These are phyloP conservation scores for Tuber aestivum DNA, from an alignment of 495 filamentous ascomycete genomes.

Conservation along the genomic window DNA sequence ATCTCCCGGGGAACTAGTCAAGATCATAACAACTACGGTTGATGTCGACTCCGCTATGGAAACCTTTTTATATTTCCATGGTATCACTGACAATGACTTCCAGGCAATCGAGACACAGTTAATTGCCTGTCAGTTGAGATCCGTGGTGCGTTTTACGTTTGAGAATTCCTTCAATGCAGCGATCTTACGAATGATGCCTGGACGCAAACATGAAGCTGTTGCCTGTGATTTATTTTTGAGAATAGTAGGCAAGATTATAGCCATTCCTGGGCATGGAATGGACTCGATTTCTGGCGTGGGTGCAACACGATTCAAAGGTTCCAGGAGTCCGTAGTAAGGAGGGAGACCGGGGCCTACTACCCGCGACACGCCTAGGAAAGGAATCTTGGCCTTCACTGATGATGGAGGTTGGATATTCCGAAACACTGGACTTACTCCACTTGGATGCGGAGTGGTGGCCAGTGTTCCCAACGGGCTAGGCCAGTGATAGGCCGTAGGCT, in stretches of 20 bases:
- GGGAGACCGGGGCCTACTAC: background rate
- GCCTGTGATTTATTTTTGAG: background rate
- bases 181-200: background rate
- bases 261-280: background rate
- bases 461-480: too few species aligned
- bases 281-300: background rate
- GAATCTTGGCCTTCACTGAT: background rate
- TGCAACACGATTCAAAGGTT: background rate
- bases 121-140: too few species aligned
- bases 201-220: background rate
- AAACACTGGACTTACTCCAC: background rate
- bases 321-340: background rate
- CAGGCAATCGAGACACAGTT: background rate
- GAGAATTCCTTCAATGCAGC: background rate
- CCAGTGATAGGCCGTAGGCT: too few species aligned
- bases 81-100: background rate
- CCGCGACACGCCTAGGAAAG: background rate
- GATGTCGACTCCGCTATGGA: background rate
- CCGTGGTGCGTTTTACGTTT: background rate
- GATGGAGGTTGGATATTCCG: background rate
- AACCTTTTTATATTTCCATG: background rate
- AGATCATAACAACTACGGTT: background rate
- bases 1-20: background rate
- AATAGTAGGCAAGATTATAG: background rate
- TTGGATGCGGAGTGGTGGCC: background rate